These are phyloP conservation scores for Fraxinus americana DNA, from an alignment of 257 asterid species.

Conservation along the genomic window DNA sequence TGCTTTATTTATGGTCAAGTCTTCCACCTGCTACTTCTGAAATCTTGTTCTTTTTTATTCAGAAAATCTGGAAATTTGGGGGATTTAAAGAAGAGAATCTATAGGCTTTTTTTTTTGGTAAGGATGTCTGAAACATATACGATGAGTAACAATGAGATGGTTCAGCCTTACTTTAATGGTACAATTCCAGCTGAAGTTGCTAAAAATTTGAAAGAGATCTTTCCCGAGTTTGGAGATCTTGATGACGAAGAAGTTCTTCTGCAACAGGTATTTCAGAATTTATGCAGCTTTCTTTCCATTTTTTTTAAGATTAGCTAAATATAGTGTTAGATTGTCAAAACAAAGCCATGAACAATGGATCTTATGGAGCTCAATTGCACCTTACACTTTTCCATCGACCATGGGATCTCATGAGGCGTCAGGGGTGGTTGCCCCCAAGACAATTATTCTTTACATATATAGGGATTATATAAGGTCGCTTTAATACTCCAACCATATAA, in stretches of 20 bases:
- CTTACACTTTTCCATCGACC: neutral
- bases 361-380: neutral
- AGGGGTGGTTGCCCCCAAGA: neutral
- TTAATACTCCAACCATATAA: neutral
- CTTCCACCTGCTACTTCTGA: neutral
- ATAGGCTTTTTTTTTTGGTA: neutral
- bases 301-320: neutral
- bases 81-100: neutral
- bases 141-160: conserved; percentile 38
- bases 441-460: no score
- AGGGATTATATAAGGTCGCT: neutral
- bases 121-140: conserved; percentile 34
- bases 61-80: neutral
- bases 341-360: neutral
- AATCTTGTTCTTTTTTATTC: neutral
- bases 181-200: conserved; percentile 74
- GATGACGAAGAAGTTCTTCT: conserved; percentile 75
- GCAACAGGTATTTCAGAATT: conserved; percentile 45
- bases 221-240: conserved; percentile 83
- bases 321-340: neutral
- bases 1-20: neutral
- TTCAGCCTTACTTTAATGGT: conserved; percentile 43
- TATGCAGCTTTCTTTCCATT: neutral
- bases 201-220: conserved; percentile 62
- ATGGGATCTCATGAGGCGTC: neutral